Conservation (phyloP, 768 basidiomycete species). For the Tulasnella calospora region DNA sequence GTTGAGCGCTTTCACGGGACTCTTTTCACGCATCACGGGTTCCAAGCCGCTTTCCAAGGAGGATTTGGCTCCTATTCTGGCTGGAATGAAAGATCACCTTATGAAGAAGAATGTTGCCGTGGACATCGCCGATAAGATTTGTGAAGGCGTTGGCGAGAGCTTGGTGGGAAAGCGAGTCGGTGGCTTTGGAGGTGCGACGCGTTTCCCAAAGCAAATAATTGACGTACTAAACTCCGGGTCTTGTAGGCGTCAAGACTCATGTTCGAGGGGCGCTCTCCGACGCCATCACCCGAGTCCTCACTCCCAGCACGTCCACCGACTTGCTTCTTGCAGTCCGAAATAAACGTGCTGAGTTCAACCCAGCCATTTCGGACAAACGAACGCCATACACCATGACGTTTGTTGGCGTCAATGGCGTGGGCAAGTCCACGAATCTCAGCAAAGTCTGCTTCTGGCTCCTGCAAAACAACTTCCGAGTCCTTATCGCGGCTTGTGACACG, state of each 20-base stretch:
- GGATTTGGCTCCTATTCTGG: constrained; percentile 82
- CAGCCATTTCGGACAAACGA: constrained; percentile 51
- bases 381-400: constrained; percentile 91
- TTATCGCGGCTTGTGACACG: constrained; percentile 98
- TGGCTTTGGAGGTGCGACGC: constrained; percentile 72
- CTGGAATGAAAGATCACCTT: constrained; percentile 93
- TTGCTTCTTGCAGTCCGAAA: constrained; percentile 86
- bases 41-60: constrained; percentile 74
- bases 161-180: constrained; percentile 88
- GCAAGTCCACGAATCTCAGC: constrained; percentile 95
- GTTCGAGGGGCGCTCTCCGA: constrained; percentile 78
- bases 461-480: constrained; percentile 85
- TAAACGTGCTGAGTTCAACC: constrained; percentile 69
- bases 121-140: constrained; percentile 91
- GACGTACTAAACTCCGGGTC: not conserved
- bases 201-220: not conserved
- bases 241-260: constrained; percentile 72
- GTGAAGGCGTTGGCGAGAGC: constrained; percentile 86
- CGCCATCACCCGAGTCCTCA: constrained; percentile 87
- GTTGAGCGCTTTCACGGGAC: constrained; percentile 59
- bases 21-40: constrained; percentile 78
- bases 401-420: constrained; percentile 98
- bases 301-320: constrained; percentile 97
- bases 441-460: constrained; percentile 99
- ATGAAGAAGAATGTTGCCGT: constrained; percentile 99